Evolutionary conservation across 2,329 filamentous ascomycete species (phyloP).

Genomic region (Colletotrichum costaricense): DNA sequence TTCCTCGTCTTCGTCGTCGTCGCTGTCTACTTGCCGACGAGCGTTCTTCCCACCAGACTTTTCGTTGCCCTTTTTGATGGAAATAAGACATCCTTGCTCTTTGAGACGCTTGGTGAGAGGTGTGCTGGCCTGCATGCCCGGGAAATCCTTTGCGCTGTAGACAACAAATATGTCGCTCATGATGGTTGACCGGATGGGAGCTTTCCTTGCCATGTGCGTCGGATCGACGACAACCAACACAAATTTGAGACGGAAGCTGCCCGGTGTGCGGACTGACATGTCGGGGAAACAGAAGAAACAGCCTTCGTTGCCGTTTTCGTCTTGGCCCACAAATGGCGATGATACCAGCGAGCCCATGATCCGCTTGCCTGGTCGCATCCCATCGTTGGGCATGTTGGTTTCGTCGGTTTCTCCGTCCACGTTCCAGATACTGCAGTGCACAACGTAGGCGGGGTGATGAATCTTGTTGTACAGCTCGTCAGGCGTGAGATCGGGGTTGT

Average conservation of each 20-base stretch:
- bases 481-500: constrained; percentile 63
- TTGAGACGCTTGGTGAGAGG: constrained; percentile 79
- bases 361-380: constrained; percentile 76
- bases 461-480: constrained; percentile 65
- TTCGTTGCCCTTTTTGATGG: constrained; percentile 88
- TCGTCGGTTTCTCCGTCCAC: constrained; percentile 74
- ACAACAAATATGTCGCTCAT: constrained; percentile 81
- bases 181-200: constrained; percentile 61
- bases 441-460: constrained; percentile 74
- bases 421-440: constrained; percentile 83
- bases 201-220: constrained; percentile 64
- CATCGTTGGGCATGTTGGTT: constrained; percentile 78
- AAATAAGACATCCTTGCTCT: constrained; percentile 84
- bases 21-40: constrained; percentile 53
- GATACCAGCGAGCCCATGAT: constrained; percentile 85
- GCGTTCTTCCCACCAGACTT: constrained; percentile 54
- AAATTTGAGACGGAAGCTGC: constrained; percentile 80
- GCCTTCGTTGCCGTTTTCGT: constrained; percentile 78
- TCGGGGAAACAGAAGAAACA: constrained; percentile 91
- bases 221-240: constrained; percentile 77
- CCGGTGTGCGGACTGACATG: constrained; percentile 81
- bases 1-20: constrained; percentile 57
- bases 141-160: constrained; percentile 87
- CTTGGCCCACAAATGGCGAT: constrained; percentile 79
- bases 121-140: constrained; percentile 84